Evolutionary conservation across 2,329 filamentous ascomycete species (phyloP).

Genomic region (Calonectria fujianensis): DNA sequence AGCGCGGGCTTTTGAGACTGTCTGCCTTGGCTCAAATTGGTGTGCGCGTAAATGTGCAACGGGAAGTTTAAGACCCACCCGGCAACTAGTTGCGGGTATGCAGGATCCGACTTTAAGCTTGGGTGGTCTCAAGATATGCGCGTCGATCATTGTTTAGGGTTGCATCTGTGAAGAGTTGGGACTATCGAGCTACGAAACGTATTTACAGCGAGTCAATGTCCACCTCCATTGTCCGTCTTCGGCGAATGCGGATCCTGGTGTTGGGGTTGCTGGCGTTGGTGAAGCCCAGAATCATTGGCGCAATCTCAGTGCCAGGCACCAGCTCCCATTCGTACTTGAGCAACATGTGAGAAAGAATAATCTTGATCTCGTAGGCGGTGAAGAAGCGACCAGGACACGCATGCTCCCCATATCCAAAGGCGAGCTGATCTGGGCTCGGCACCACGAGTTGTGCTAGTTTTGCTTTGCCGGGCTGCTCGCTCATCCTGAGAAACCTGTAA

Average conservation of each 20-base stretch:
- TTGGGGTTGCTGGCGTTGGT: slow-evolving; percentile 14
- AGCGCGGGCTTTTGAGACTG: not conserved
- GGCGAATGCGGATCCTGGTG: slow-evolving; percentile 1
- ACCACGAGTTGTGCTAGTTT: slow-evolving; percentile 9
- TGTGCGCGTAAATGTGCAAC: not conserved
- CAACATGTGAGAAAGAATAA: slow-evolving; percentile 5
- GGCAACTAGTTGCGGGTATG: not conserved
- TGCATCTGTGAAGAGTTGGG: not conserved
- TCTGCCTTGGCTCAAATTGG: not conserved
- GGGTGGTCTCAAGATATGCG: not conserved
- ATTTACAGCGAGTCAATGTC: slow-evolving; percentile 9
- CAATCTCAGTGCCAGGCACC: not conserved
- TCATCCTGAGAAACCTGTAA: slow-evolving; percentile 30
- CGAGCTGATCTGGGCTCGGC: slow-evolving; percentile 19
- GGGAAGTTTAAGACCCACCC: not conserved
- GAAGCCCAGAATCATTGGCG: slow-evolving; percentile 5
- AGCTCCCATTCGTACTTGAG: slow-evolving; percentile 13
- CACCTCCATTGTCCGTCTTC: not conserved
- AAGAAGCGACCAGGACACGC: slow-evolving; percentile 14
- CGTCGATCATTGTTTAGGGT: not conserved
- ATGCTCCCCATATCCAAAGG: slow-evolving; percentile 14
- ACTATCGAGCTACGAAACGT: not conserved
- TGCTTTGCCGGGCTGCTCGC: slow-evolving; percentile 23
- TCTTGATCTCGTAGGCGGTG: slow-evolving; percentile 16
- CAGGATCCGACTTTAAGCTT: not conserved